Conservation (phyloP, 805 yeast genomes). For the Kregervanrija pseudodelftensis region DNA sequence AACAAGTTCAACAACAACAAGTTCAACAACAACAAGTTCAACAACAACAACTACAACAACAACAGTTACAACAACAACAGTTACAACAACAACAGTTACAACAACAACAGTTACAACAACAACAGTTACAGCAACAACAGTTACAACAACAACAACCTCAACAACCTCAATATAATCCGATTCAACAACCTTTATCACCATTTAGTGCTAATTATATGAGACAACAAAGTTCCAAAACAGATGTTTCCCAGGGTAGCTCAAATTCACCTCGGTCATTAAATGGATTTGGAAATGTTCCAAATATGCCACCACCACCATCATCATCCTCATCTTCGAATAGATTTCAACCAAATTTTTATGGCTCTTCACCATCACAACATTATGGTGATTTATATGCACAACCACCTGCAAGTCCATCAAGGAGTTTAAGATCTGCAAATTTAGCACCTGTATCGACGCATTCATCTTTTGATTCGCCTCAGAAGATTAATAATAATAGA, state of each 20-base stretch:
- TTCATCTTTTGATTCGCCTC: constrained; percentile 24
- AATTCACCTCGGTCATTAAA: constrained; percentile 11
- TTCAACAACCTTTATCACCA: constrained; percentile 13
- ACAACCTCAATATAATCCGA: constrained; percentile 8
- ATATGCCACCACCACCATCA: constrained; percentile 5
- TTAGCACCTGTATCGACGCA: constrained; percentile 25
- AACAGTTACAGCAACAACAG: constrained; percentile 26
- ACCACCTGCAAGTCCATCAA: constrained; percentile 29
- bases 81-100: constrained; percentile 26
- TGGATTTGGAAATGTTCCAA: neutral
- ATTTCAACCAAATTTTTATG: constrained; percentile 8
- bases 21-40: constrained; percentile 9
- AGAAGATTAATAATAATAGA: constrained; percentile 7
- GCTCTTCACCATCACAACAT: constrained; percentile 20
- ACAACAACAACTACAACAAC: constrained; percentile 15
- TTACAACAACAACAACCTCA: constrained; percentile 26
- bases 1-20: constrained; percentile 9
- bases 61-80: constrained; percentile 26
- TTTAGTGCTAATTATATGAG: constrained; percentile 15
- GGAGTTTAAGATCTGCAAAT: constrained; percentile 25
- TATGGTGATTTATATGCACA: constrained; percentile 19
- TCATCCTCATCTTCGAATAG: constrained; percentile 6
- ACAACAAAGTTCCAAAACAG: constrained; percentile 18
- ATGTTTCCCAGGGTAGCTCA: constrained; percentile 9
- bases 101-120: constrained; percentile 15